Evolutionary conservation across 805 yeast genomes (phyloP), one percentile per base, ranked within the genome.

Genomic region (Ogataea zsoltii): DNA sequence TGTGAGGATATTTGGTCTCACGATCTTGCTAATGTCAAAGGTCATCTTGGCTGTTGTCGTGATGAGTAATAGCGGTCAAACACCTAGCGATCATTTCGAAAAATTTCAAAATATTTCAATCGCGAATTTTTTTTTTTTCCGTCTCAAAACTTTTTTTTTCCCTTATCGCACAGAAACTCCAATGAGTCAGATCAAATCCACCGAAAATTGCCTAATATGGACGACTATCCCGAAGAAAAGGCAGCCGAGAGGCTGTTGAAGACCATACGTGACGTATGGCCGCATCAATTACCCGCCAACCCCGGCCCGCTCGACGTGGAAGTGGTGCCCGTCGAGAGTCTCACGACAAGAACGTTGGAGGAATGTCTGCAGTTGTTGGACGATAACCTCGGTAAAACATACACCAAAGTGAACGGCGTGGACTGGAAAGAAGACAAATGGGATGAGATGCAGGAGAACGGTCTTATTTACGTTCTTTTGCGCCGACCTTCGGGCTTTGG

Each of bases 1-100:
- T 2, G 78, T 68, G 48, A 80, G 75, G 48, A 94, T 89, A 56
- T 92, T 94, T 16, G 97, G 96, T 66, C 99, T 77, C 2, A 88
- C 85, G 28, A 90, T 68, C 7, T 76, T 72, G 33, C 71, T 66
- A 25, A 84, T 62, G 55, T 81, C 75, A 58, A 83, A 80, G 7
- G 71, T 62, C 76, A 73, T 71, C 12, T 29, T 33, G 45, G 25
- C 16, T 17, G 9, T 33, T 7, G 31, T 11, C 10, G 28, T 36
- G 37, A 36, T 15, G 32, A 44, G 31, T 25, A 7, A 25, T 7
- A 25, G 11, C n/a, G n/a, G n/a, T n/a, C n/a, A n/a, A n/a, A n/a
- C n/a, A n/a, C n/a, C n/a, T n/a, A n/a, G n/a, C n/a, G n/a, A n/a
- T n/a, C n/a, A n/a, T 29, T 29, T 29, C 26, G 39, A 38, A 43